These are phyloP conservation scores for Puccinia polysora DNA, from an alignment of 1,284 basidiomycete genomes.

Conservation along the genomic window DNA sequence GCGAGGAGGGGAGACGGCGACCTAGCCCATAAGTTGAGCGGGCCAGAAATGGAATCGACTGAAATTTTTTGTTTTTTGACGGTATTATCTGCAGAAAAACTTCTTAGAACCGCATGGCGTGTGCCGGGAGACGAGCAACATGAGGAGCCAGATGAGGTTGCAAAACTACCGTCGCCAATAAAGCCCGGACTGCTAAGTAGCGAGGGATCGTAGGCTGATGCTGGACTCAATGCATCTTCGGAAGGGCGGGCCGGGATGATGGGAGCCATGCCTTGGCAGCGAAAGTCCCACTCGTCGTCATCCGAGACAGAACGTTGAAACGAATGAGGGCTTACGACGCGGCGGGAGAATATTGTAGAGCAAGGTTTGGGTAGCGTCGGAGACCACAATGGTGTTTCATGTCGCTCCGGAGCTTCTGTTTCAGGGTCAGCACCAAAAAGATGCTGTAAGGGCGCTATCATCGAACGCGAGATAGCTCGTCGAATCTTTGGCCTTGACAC, in stretches of 20 bases:
- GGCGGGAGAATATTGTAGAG: not conserved
- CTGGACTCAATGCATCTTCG: constrained; percentile 7
- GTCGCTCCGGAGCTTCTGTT: not conserved
- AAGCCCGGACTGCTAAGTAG: constrained; percentile 4
- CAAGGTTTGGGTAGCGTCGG: not conserved
- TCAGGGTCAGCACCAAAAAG: not conserved
- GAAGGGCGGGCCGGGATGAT: constrained; percentile 4
- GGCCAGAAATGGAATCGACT: not conserved
- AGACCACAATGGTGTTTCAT: not conserved
- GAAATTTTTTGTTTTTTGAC: constrained; percentile 24
- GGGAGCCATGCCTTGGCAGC: constrained; percentile 3
- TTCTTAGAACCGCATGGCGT: not conserved
- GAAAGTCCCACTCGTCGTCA: constrained; percentile 15
- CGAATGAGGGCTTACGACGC: not conserved
- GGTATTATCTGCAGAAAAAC: not conserved
- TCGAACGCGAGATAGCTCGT: constrained; percentile 3
- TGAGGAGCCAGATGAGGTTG: not conserved
- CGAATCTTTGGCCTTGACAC: not conserved
- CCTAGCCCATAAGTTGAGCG: not conserved
- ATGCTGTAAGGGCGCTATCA: constrained; percentile 8
- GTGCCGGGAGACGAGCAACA: constrained; percentile 4
- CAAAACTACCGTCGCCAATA: not conserved
- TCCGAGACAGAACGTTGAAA: not conserved
- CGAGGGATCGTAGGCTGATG: not conserved
- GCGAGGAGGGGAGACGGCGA: not conserved